Evolutionary conservation across 371 early-diverging fungal genomes (phyloP).

Genomic region (Actinomucor elegans): DNA sequence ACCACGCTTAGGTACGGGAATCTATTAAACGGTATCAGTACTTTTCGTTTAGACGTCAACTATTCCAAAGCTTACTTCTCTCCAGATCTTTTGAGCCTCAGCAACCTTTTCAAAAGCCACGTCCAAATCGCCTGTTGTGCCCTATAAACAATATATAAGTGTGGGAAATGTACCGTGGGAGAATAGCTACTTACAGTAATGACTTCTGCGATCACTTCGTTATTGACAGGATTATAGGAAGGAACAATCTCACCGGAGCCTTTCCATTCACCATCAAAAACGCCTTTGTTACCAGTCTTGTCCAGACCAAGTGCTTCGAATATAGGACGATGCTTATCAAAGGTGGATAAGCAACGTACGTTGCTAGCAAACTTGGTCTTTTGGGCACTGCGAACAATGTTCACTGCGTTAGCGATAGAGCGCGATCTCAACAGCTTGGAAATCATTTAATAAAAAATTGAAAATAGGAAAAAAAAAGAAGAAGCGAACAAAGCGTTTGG

Average conservation of each 20-base stretch:
- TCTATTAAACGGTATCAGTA: no score
- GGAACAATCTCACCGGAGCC: conserved; percentile 78
- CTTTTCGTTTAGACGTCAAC: background rate
- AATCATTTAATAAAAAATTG: conserved; percentile 3
- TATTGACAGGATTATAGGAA: conserved; percentile 85
- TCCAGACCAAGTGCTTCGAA: conserved; percentile 71
- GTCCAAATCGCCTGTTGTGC: conserved; percentile 42
- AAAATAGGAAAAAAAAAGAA: background rate
- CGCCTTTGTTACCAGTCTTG: conserved; percentile 77
- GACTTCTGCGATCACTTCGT: conserved; percentile 84
- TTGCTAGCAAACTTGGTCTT: background rate
- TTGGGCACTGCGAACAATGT: no score
- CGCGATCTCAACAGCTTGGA: conserved; percentile 7
- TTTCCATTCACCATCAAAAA: conserved; percentile 89
- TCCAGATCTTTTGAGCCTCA: conserved; percentile 70
- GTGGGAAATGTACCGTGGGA: conserved; percentile 13
- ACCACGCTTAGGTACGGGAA: conserved; percentile 92
- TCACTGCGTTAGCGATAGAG: background rate
- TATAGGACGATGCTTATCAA: conserved; percentile 44
- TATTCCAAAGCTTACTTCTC: conserved; percentile 59
- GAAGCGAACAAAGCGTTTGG: no score
- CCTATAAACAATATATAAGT: conserved; percentile 19
- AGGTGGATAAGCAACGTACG: conserved; percentile 37
- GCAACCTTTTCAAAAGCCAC: conserved; percentile 58
- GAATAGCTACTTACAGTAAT: conserved; percentile 55